A percentile compares a stretch with the other conserved stretches of the same genome.
These are phyloP conservation scores for Asterophora parasitica DNA, from an alignment of 768 basidiomycete genomes.

Conservation along the genomic window DNA sequence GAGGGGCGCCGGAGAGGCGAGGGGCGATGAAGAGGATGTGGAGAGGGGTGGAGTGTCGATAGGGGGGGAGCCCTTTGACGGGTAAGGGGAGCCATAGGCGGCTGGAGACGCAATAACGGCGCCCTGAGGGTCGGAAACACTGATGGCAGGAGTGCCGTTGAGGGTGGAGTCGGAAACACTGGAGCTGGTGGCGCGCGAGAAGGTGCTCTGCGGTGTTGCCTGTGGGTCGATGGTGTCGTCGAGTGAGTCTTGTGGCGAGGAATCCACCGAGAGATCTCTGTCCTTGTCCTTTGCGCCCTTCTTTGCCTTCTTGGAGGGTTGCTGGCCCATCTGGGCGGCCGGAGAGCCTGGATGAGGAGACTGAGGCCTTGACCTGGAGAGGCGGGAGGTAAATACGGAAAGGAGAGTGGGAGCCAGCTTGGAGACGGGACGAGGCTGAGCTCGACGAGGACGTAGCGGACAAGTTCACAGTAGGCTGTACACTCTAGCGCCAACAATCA, in stretches of 20 bases:
- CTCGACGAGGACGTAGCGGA: too few species aligned
- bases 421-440: conserved; percentile 17
- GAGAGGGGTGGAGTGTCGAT: conserved; percentile 33
- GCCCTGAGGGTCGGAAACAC: conserved; percentile 39
- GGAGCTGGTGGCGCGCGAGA: conserved; percentile 41
- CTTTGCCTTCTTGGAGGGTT: conserved; percentile 78
- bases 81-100: conserved; percentile 33
- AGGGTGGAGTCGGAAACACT: conserved; percentile 40
- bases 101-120: conserved; percentile 23
- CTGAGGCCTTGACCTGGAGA: conserved; percentile 67
- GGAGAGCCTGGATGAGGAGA: conserved; percentile 61
- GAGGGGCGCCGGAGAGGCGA: conserved; percentile 49
- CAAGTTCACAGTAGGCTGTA: background rate
- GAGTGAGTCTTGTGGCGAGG: conserved; percentile 32
- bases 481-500: conserved; percentile 3
- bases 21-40: conserved; percentile 32
- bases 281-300: conserved; percentile 69
- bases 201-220: conserved; percentile 34
- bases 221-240: conserved; percentile 33
- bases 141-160: conserved; percentile 42
- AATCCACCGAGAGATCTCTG: conserved; percentile 39
- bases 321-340: conserved; percentile 70
- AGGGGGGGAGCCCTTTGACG: conserved; percentile 23
- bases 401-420: conserved; percentile 83
- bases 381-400: conserved; percentile 68